Evolutionary conservation across 768 basidiomycete species (phyloP).

Genomic region (Amanita thiersii): DNA sequence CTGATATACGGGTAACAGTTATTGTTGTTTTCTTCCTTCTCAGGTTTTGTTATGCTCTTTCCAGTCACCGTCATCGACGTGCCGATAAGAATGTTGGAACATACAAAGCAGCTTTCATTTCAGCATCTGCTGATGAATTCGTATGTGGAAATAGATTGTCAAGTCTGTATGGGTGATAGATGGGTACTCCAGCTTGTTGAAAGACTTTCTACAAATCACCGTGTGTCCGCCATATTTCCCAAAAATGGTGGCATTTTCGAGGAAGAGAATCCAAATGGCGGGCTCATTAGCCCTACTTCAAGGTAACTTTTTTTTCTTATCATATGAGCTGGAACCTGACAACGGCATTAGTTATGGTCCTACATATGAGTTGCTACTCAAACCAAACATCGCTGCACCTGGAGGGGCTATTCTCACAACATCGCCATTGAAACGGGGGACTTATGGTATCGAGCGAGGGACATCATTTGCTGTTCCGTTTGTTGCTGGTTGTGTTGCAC

Average conservation of each 20-base stretch:
- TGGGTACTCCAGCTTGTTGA: background rate
- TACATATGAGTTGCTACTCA: constrained; percentile 19
- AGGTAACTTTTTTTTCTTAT: too few species aligned
- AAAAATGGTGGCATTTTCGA: background rate
- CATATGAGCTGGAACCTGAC: too few species aligned
- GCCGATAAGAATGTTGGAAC: background rate
- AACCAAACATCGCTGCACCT: constrained; percentile 39
- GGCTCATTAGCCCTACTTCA: too few species aligned
- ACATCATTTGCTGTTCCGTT: constrained; percentile 35
- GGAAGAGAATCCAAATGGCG: too few species aligned
- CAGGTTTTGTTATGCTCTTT: too few species aligned
- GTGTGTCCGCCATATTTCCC: background rate
- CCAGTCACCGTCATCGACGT: background rate
- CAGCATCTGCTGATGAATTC: background rate
- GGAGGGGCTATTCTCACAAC: constrained; percentile 43
- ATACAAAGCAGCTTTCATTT: background rate
- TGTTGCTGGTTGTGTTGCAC: constrained; percentile 31
- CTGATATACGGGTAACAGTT: background rate
- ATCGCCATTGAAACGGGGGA: constrained; percentile 27
- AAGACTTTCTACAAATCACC: background rate
- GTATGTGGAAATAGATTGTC: background rate
- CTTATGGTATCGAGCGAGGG: constrained; percentile 31
- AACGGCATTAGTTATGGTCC: background rate
- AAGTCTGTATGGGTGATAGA: background rate
- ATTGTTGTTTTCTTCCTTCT: background rate